phyloP scores from a whole-genome alignment of 2,329 filamentous ascomycete species.

The Xylaria sp. region DNA sequence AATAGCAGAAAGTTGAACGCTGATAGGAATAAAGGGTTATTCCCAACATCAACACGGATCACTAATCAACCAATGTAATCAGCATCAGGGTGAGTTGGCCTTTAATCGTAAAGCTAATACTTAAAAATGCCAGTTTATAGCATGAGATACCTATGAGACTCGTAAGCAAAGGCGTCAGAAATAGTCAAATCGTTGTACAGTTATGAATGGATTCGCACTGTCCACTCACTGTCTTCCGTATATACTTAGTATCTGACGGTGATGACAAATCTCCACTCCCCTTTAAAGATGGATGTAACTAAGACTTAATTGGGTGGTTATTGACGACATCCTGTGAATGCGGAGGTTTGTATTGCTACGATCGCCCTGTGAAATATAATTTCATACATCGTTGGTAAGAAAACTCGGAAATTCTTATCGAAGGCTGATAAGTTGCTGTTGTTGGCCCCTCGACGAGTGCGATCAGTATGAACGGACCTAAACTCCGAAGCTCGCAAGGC shows the following conservation, averaged over 20 bases:
- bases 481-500: conserved; percentile 39
- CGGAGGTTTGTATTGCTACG: not conserved
- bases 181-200: not conserved
- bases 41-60: not conserved
- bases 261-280: conserved; percentile 23
- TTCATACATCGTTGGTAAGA: not conserved
- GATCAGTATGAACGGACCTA: conserved; percentile 31
- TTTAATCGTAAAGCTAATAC: not conserved
- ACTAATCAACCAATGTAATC: not conserved
- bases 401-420: not conserved
- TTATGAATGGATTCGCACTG: not conserved
- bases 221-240: not conserved
- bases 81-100: not conserved
- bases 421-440: not conserved
- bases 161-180: not conserved
- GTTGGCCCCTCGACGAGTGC: conserved; percentile 20
- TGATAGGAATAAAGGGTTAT: not conserved
- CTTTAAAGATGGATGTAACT: not conserved
- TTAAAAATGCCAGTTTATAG: not conserved
- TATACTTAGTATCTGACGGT: too few relatives aligned
- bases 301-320: not conserved
- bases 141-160: not conserved
- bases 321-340: not conserved
- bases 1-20: not conserved
- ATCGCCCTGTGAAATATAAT: not conserved